Percentiles rank a stretch among this genome's conserved stretches.
Conservation (phyloP, 2,329 filamentous ascomycete genomes). For the Trichophyton benhamiae region DNA sequence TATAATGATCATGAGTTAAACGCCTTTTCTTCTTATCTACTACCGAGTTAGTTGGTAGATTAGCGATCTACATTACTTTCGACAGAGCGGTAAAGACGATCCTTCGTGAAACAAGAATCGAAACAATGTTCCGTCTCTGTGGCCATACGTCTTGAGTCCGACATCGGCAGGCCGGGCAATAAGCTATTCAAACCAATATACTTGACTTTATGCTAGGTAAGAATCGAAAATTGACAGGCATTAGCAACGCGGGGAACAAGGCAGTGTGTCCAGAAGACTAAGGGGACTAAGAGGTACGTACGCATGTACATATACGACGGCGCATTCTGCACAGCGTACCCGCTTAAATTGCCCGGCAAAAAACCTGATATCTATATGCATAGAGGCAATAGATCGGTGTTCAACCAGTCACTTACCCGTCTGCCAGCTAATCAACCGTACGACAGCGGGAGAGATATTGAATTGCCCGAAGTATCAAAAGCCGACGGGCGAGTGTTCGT, state of each 20-base stretch:
- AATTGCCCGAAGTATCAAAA: neutral
- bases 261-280: neutral
- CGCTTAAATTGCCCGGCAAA: neutral
- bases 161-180: neutral
- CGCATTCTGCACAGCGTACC: neutral
- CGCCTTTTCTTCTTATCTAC: neutral
- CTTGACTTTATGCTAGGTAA: neutral
- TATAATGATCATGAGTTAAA: neutral
- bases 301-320: neutral
- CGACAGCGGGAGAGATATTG: neutral
- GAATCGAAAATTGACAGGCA: neutral
- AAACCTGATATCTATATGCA: neutral
- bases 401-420: neutral
- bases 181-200: neutral
- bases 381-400: neutral
- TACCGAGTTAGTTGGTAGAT: too few relatives aligned
- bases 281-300: neutral
- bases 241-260: neutral
- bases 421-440: neutral
- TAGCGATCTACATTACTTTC: too few relatives aligned
- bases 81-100: neutral
- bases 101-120: neutral
- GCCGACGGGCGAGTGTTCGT: neutral
- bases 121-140: neutral
- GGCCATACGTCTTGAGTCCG: neutral